Conservation (phyloP, 2,329 filamentous ascomycete species). For the Alternaria brassicicola region DNA sequence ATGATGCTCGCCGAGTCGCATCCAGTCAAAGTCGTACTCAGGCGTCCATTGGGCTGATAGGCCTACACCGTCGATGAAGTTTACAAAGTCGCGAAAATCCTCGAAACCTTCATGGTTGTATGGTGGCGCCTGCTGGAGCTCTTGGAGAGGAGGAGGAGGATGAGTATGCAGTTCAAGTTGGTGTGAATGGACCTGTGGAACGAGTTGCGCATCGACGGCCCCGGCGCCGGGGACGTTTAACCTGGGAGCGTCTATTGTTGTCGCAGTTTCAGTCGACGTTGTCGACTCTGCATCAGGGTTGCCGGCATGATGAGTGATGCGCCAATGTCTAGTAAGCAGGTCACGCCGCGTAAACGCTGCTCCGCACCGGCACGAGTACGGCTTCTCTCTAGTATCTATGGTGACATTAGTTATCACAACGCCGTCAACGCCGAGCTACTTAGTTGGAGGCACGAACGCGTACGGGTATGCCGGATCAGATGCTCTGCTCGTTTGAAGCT, state of each 20-base stretch:
- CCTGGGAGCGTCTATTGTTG: conserved; percentile 5
- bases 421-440: not conserved
- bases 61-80: conserved; percentile 43
- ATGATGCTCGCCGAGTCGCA: conserved; percentile 26
- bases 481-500: conserved; percentile 42
- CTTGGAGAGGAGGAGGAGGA: conserved; percentile 15
- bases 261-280: conserved; percentile 11
- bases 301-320: conserved; percentile 32
- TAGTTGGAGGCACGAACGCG: conserved; percentile 29
- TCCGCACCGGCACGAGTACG: conserved; percentile 37
- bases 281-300: conserved; percentile 9
- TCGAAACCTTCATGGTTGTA: conserved; percentile 36
- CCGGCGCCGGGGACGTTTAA: conserved; percentile 3
- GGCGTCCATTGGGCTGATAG: conserved; percentile 41
- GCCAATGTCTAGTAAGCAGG: conserved; percentile 41
- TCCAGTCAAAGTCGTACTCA: conserved; percentile 39
- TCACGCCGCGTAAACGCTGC: conserved; percentile 38
- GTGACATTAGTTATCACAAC: conserved; percentile 15
- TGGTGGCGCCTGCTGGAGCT: conserved; percentile 8
- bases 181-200: conserved; percentile 8
- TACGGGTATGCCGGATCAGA: conserved; percentile 39
- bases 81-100: conserved; percentile 42
- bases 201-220: conserved; percentile 2
- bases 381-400: conserved; percentile 41
- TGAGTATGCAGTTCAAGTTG: conserved; percentile 20